Evolutionary conservation across 805 yeast genomes (phyloP).

Genomic region (Monosporozyma solicola): DNA sequence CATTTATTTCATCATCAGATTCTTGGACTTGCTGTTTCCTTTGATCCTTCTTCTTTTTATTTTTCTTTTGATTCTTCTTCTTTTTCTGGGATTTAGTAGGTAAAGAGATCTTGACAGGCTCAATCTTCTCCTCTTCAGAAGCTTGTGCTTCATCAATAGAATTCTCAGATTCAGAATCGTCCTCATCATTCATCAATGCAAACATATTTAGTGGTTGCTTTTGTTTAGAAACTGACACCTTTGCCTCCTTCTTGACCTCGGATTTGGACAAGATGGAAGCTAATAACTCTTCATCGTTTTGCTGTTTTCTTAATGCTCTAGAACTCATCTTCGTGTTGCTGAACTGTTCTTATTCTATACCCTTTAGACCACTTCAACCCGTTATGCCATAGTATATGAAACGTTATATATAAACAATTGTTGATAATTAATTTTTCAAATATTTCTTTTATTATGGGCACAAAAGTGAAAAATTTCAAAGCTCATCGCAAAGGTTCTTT

Average conservation of each 20-base stretch:
- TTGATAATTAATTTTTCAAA: background rate
- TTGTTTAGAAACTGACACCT: constrained; percentile 3
- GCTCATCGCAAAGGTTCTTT: constrained; percentile 1
- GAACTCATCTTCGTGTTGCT: constrained; percentile 23
- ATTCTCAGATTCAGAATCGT: constrained; percentile 7
- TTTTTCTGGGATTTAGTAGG: constrained; percentile 15
- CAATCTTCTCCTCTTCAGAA: constrained; percentile 3
- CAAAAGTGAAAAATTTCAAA: background rate
- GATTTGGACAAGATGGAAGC: constrained; percentile 14
- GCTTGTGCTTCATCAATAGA: constrained; percentile 7
- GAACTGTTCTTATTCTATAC: too few relatives aligned
- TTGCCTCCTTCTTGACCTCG: background rate
- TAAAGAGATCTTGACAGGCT: background rate
- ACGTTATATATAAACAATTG: background rate
- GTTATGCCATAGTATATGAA: too few relatives aligned
- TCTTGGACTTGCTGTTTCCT: constrained; percentile 17
- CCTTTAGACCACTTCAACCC: too few relatives aligned
- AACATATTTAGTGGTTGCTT: constrained; percentile 15
- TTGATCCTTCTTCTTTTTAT: constrained; percentile 17
- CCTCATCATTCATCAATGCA: constrained; percentile 21
- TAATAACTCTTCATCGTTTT: constrained; percentile 25
- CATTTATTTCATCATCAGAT: constrained; percentile 9
- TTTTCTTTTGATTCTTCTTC: constrained; percentile 13
- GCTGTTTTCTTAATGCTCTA: constrained; percentile 29
- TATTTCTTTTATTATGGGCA: background rate